phyloP scores from a whole-genome alignment of 257 asterid genomes.

The Nicotiana paniculata region DNA sequence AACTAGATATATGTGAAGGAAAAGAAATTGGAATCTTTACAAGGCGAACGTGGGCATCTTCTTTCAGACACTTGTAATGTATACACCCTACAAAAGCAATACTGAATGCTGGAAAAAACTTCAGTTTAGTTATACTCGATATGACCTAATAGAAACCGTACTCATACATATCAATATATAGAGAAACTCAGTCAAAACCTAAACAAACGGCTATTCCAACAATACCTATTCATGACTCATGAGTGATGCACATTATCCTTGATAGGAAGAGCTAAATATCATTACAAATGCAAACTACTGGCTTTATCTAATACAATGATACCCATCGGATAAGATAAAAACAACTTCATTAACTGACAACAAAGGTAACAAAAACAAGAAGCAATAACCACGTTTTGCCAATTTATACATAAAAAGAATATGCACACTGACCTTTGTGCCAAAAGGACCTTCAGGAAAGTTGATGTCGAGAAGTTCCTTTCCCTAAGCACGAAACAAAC shows the following conservation, averaged over 20 bases:
- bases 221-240: not conserved
- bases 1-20: not conserved
- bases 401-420: not conserved
- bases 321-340: not conserved
- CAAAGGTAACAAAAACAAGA: not conserved
- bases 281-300: not conserved
- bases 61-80: not conserved
- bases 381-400: not conserved
- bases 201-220: not conserved
- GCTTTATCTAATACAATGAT: not conserved
- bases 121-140: not conserved
- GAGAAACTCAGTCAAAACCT: not conserved
- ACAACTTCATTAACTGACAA: not conserved
- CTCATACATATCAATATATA: not conserved
- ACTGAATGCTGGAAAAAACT: not conserved
- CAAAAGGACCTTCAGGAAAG: constrained; percentile 82
- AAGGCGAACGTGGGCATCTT: not conserved
- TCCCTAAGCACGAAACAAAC: constrained; percentile 37
- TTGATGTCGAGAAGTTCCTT: constrained; percentile 50
- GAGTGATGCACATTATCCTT: not conserved
- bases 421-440: constrained; percentile 65
- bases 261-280: not conserved
- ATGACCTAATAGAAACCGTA: not conserved
- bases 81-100: not conserved
- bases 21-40: not conserved